Percentiles rank a stretch among this genome's conserved stretches.
These are phyloP conservation scores for Amanita fuliginea DNA, from an alignment of 768 basidiomycete genomes.

Conservation along the genomic window DNA sequence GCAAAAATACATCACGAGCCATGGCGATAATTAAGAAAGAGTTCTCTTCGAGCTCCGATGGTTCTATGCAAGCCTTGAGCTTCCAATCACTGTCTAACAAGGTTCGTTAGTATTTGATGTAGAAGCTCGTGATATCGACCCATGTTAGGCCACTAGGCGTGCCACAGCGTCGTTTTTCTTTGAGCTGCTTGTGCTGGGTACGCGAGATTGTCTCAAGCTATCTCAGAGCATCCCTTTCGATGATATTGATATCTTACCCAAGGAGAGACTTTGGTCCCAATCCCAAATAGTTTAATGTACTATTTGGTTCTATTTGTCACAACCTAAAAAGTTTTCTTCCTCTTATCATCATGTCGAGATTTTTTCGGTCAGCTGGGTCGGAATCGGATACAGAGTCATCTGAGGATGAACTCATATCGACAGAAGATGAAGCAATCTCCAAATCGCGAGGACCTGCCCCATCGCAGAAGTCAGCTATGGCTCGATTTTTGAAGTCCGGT, in stretches of 20 bases:
- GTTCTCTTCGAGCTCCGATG: slow-evolving; percentile 35
- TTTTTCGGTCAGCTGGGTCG: slow-evolving; percentile 78
- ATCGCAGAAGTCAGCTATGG: slow-evolving; percentile 48
- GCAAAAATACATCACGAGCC: slow-evolving; percentile 84
- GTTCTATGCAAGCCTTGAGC: slow-evolving; percentile 39
- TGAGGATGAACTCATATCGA: slow-evolving; percentile 72
- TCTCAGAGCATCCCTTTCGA: slow-evolving; percentile 66
- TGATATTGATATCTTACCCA: slow-evolving; percentile 76
- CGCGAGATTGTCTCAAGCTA: slow-evolving; percentile 82
- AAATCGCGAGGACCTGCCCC: not conserved
- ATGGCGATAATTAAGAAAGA: slow-evolving; percentile 58
- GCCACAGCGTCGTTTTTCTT: slow-evolving; percentile 98
- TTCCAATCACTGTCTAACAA: slow-evolving; percentile 62
- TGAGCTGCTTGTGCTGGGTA: slow-evolving; percentile 88
- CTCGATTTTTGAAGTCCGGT: slow-evolving; percentile 63
- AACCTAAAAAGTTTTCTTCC: not conserved
- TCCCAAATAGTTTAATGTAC: not conserved
- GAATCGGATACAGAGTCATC: slow-evolving; percentile 65
- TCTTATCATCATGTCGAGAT: slow-evolving; percentile 59
- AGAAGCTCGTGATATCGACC: slow-evolving; percentile 2
- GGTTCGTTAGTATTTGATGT: slow-evolving; percentile 42
- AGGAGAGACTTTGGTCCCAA: slow-evolving; percentile 68
- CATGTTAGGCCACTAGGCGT: slow-evolving; percentile 66
- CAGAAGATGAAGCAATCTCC: slow-evolving; percentile 48
- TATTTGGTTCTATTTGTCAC: not conserved